A percentile compares a stretch with the other conserved stretches of the same genome.
These are phyloP conservation scores for Pythium scleroteichum DNA, from an alignment of 352 stramenopile species.

Conservation along the genomic window DNA sequence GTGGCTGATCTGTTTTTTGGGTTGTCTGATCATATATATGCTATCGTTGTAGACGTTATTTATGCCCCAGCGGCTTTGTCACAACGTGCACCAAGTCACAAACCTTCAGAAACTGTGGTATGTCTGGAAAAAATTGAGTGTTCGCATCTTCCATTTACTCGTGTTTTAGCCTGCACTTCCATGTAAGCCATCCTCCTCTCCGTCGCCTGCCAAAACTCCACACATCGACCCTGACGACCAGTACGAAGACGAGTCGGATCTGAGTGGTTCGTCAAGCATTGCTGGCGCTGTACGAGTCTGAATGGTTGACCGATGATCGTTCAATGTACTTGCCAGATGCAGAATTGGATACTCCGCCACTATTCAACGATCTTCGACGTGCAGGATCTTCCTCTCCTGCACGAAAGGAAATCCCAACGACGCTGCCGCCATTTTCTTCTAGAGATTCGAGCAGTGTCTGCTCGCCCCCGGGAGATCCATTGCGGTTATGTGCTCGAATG, in stretches of 20 bases:
- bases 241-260: conserved; percentile 41
- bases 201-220: background rate
- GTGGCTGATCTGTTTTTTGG: background rate
- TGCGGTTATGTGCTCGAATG: conserved; percentile 45
- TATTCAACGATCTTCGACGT: background rate
- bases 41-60: conserved; percentile 49
- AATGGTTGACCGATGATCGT: too few species aligned
- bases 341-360: background rate
- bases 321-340: too few species aligned
- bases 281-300: background rate
- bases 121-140: background rate
- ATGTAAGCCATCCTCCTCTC: background rate
- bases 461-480: conserved; percentile 3
- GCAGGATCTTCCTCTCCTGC: background rate
- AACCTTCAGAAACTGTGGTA: background rate
- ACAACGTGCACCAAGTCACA: background rate
- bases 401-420: background rate
- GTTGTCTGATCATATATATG: background rate
- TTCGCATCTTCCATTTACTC: background rate
- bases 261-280: conserved; percentile 37
- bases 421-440: background rate
- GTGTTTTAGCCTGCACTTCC: background rate
- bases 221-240: conserved; percentile 7
- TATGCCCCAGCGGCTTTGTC: conserved; percentile 35
- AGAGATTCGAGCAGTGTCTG: conserved; percentile 3